A percentile compares a stretch with the other conserved stretches of the same genome.
These are phyloP conservation scores for Phytopythium litorale DNA, from an alignment of 352 stramenopile genomes.

Conservation along the genomic window DNA sequence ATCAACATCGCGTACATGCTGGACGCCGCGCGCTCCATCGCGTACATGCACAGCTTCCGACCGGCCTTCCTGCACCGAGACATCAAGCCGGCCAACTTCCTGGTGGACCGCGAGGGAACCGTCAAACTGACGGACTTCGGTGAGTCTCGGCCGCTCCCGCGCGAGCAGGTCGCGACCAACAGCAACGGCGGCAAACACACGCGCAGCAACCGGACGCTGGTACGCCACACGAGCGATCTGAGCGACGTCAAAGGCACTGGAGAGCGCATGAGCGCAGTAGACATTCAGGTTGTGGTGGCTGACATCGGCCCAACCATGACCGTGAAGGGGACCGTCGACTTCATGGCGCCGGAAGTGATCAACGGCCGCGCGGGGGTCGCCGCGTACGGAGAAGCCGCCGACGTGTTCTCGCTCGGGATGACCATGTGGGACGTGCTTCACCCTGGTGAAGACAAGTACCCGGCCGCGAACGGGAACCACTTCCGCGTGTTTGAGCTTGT, in stretches of 20 bases:
- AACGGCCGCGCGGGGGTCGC: conserved; percentile 44
- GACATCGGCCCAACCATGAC: conserved; percentile 25
- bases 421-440: conserved; percentile 75
- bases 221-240: not conserved
- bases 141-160: conserved; percentile 49
- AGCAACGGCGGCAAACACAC: conserved; percentile 8
- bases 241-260: conserved; percentile 6
- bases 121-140: conserved; percentile 76
- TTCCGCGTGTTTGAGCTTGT: conserved; percentile 55
- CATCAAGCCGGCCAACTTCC: conserved; percentile 75
- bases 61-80: conserved; percentile 73
- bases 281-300: conserved; percentile 14
- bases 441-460: conserved; percentile 49
- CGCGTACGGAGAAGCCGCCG: conserved; percentile 57
- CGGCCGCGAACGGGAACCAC: conserved; percentile 40
- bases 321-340: conserved; percentile 68
- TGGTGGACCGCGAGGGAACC: conserved; percentile 48
- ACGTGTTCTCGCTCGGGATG: conserved; percentile 72
- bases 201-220: not conserved
- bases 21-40: conserved; percentile 59
- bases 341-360: conserved; percentile 83
- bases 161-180: conserved; percentile 28
- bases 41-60: conserved; percentile 73
- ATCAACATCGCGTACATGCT: conserved; percentile 58
- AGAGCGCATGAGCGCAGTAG: conserved; percentile 1